These are phyloP conservation scores for Fusarium subtropicale DNA, from an alignment of 2,329 filamentous ascomycete genomes.

Conservation along the genomic window DNA sequence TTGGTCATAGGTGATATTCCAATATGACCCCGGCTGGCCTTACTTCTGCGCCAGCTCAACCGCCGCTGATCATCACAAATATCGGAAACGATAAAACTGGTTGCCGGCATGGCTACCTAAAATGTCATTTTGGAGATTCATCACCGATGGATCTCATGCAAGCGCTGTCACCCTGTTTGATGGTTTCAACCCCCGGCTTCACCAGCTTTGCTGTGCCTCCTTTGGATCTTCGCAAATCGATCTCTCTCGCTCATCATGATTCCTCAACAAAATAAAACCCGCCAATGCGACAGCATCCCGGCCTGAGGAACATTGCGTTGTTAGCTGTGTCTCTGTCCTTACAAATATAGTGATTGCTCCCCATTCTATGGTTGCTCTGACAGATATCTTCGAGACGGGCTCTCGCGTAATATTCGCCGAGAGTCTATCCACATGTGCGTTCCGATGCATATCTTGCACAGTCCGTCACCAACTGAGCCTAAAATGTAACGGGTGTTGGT, in stretches of 20 bases:
- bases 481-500: conserved; percentile 18
- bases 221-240: conserved; percentile 46
- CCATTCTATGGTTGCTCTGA: conserved; percentile 1
- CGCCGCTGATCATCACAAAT: conserved; percentile 36
- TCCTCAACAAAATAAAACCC: conserved; percentile 15
- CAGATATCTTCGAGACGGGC: conserved; percentile 2
- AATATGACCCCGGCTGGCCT: conserved; percentile 23
- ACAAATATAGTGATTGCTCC: not conserved
- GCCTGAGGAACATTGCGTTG: conserved; percentile 1
- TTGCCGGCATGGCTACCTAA: conserved; percentile 33
- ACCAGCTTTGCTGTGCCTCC: conserved; percentile 1
- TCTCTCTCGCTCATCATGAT: conserved; percentile 14
- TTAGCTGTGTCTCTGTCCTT: not conserved
- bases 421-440: conserved; percentile 28
- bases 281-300: conserved; percentile 6
- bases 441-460: conserved; percentile 17
- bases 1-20: conserved; percentile 15
- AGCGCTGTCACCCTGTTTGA: conserved; percentile 21
- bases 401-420: conserved; percentile 32
- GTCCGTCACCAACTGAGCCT: conserved; percentile 10
- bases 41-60: conserved; percentile 34
- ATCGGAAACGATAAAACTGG: conserved; percentile 41
- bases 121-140: conserved; percentile 37
- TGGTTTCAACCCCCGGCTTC: conserved; percentile 17
- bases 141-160: conserved; percentile 44